Percentiles rank a stretch among this genome's conserved stretches.
These are phyloP conservation scores for Exophiala calicioides DNA, from an alignment of 2,329 filamentous ascomycete species.

Conservation along the genomic window DNA sequence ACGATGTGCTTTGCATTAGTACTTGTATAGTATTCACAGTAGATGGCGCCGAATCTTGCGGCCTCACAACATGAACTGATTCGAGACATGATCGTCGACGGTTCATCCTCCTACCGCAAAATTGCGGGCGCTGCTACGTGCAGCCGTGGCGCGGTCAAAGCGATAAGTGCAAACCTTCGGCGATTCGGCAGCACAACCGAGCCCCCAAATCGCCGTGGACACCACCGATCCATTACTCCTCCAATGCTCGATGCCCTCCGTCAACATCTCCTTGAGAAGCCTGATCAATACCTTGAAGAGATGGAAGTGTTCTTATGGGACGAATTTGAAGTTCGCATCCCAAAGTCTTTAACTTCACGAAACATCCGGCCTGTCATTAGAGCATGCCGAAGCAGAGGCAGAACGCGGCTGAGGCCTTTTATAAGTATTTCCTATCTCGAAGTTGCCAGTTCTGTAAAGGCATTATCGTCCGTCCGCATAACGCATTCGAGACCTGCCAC, in stretches of 20 bases:
- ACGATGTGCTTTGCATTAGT: too few relatives aligned
- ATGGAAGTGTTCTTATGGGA: constrained; percentile 31
- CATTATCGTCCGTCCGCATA: too few relatives aligned
- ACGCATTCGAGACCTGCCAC: too few relatives aligned
- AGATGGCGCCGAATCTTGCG: constrained; percentile 17
- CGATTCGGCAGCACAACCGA: constrained; percentile 21
- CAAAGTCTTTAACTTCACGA: too few relatives aligned
- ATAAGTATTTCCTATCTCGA: too few relatives aligned
- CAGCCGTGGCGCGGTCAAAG: constrained; percentile 30
- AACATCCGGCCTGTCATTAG: too few relatives aligned
- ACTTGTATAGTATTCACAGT: too few relatives aligned
- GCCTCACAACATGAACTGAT: constrained; percentile 16
- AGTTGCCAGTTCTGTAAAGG: too few relatives aligned
- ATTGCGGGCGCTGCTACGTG: constrained; percentile 31
- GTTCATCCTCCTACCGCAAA: constrained; percentile 24
- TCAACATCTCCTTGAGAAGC: constrained; percentile 32
- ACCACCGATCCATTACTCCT: constrained; percentile 30
- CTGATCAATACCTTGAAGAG: constrained; percentile 32
- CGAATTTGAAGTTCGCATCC: constrained; percentile 10
- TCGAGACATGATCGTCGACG: constrained; percentile 30
- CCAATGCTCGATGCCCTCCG: constrained; percentile 32
- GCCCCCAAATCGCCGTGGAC: constrained; percentile 29
- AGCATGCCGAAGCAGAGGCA: too few relatives aligned
- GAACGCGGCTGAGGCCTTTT: too few relatives aligned
- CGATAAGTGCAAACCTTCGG: constrained; percentile 21